phyloP scores from a whole-genome alignment of 257 asterid genomes.

The Jaltomata sinuosa region DNA sequence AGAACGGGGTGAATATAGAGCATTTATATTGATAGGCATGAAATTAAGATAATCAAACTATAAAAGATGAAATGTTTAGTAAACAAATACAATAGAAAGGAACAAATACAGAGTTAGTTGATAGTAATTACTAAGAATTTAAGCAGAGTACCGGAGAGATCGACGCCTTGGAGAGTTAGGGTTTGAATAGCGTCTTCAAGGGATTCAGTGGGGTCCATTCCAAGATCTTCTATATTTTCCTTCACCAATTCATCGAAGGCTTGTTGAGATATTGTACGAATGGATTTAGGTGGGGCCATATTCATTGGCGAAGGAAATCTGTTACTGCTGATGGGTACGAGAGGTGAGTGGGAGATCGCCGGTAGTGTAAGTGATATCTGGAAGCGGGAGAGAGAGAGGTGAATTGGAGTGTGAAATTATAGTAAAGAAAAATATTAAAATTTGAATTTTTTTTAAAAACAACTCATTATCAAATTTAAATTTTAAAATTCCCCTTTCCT shows the following conservation, averaged over 20 bases:
- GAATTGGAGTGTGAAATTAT: neutral
- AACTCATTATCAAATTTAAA: too few species aligned
- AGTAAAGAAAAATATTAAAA: too few species aligned
- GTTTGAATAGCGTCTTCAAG: slow-evolving; percentile 84
- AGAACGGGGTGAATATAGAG: neutral
- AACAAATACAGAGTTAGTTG: neutral
- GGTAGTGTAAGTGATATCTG: neutral
- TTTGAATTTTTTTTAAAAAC: too few species aligned
- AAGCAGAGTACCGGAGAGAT: slow-evolving; percentile 52
- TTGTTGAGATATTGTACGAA: slow-evolving; percentile 68
- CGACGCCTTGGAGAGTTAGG: slow-evolving; percentile 85
- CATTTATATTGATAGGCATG: neutral
- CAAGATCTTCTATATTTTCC: slow-evolving; percentile 86
- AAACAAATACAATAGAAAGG: neutral
- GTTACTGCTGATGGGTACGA: neutral
- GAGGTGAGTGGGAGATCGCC: neutral
- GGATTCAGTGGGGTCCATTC: slow-evolving; percentile 87
- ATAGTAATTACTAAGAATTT: neutral
- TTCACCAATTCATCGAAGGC: slow-evolving; percentile 91
- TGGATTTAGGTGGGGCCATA: slow-evolving; percentile 56
- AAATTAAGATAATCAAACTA: neutral
- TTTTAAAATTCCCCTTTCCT: too few species aligned
- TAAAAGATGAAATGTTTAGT: neutral
- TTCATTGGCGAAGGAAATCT: neutral
- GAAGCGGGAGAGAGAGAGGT: neutral